Percentiles rank a stretch among this genome's conserved stretches.
These are phyloP conservation scores for Chamaenerion angustifolium DNA, from an alignment of 345 rosid species.

Conservation along the genomic window DNA sequence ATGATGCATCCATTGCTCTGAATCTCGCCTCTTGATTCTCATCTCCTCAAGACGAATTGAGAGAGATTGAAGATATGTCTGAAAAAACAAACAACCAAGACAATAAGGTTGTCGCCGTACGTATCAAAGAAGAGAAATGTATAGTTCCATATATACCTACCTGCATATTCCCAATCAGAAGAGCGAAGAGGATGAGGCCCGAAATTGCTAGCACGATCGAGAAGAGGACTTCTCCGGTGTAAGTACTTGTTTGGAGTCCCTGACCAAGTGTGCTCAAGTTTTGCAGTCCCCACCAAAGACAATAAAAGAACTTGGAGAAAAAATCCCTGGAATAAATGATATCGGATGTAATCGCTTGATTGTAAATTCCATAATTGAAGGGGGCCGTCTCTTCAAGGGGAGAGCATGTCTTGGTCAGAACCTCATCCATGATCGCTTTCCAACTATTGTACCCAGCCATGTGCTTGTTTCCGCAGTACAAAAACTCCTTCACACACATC, in stretches of 20 bases:
- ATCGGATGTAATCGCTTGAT: conserved; percentile 48
- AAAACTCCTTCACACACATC: conserved; percentile 25
- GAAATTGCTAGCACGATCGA: conserved; percentile 57
- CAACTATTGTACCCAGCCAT: conserved; percentile 34
- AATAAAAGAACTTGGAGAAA: conserved; percentile 53
- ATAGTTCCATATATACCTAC: conserved; percentile 10
- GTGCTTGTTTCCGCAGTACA: conserved; percentile 56
- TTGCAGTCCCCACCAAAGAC: conserved; percentile 93
- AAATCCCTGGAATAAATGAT: conserved; percentile 37
- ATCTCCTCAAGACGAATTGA: conserved; percentile 78
- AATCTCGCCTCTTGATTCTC: conserved; percentile 87
- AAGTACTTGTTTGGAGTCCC: conserved; percentile 79
- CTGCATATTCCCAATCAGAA: conserved; percentile 79
- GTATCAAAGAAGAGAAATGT: no score
- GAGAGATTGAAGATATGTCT: conserved; percentile 78
- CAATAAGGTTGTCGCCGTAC: no score
- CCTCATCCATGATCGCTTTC: conserved; percentile 27
- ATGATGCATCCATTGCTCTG: conserved; percentile 95
- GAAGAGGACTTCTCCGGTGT: conserved; percentile 58
- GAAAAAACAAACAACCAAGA: conserved; percentile 13
- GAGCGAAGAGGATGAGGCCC: conserved; percentile 70
- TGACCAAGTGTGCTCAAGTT: conserved; percentile 85
- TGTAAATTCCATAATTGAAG: conserved; percentile 64
- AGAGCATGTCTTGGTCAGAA: conserved; percentile 31
- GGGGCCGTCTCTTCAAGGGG: conserved; percentile 13